Conservation (phyloP, 805 yeast genomes). For the Metschnikowia gruessii region DNA sequence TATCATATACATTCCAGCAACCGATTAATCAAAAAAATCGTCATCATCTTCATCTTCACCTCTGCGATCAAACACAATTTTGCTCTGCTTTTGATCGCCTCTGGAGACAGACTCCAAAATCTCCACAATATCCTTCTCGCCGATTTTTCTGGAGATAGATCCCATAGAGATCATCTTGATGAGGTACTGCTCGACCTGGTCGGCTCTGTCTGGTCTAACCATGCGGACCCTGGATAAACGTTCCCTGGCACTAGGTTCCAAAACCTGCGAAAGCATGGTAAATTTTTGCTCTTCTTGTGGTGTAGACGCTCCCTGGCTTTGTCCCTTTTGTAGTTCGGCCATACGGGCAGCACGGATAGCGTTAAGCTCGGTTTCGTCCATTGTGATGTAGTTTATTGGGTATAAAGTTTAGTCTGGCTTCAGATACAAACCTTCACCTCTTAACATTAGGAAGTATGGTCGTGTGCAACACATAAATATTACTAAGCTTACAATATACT, state of each 20-base stretch:
- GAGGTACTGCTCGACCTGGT: slow-evolving; percentile 79
- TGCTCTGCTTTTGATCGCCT: slow-evolving; percentile 62
- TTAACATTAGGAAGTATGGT: background rate
- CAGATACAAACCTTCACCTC: background rate
- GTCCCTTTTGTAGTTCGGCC: slow-evolving; percentile 68
- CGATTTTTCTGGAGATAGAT: slow-evolving; percentile 66
- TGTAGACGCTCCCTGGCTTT: slow-evolving; percentile 29
- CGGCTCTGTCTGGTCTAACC: slow-evolving; percentile 89
- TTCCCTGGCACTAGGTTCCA: slow-evolving; percentile 83
- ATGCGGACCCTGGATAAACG: slow-evolving; percentile 80
- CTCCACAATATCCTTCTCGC: slow-evolving; percentile 78
- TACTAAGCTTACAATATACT: no score
- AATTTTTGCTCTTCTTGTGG: slow-evolving; percentile 37
- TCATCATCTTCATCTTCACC: slow-evolving; percentile 31
- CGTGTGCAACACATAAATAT: background rate
- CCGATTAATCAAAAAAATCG: slow-evolving; percentile 31
- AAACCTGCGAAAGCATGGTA: slow-evolving; percentile 57
- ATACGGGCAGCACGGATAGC: slow-evolving; percentile 93
- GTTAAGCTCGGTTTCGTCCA: slow-evolving; percentile 85
- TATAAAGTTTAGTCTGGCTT: background rate
- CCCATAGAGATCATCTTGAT: slow-evolving; percentile 73
- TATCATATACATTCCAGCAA: background rate
- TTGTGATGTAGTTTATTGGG: slow-evolving; percentile 22
- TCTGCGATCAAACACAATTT: slow-evolving; percentile 58
- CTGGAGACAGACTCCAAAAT: slow-evolving; percentile 79